These are phyloP conservation scores for Phaeosphaeria sp. DNA, from an alignment of 2,329 filamentous ascomycete genomes.

Conservation along the genomic window DNA sequence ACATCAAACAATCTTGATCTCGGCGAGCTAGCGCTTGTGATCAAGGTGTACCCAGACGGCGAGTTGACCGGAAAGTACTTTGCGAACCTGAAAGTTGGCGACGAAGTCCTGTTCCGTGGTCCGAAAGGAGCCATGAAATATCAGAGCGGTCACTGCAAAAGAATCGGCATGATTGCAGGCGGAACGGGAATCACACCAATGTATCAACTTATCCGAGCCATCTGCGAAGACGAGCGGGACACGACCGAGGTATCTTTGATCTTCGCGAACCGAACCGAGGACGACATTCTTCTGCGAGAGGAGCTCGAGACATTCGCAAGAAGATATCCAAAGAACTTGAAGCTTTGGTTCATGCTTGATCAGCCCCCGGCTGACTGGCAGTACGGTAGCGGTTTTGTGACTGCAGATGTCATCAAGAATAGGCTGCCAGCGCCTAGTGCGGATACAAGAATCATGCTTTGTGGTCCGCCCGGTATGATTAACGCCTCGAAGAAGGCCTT, in stretches of 20 bases:
- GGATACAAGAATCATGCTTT: conserved; percentile 63
- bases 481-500: conserved; percentile 59
- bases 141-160: conserved; percentile 38
- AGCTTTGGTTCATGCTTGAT: conserved; percentile 62
- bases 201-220: conserved; percentile 68
- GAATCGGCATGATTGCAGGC: conserved; percentile 48
- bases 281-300: conserved; percentile 64
- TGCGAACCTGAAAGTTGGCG: conserved; percentile 54
- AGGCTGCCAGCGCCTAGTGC: conserved; percentile 55
- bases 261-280: conserved; percentile 65
- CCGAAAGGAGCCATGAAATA: conserved; percentile 66
- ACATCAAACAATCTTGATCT: conserved; percentile 65
- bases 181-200: conserved; percentile 46
- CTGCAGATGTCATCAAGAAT: conserved; percentile 57
- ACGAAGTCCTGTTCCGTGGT: conserved; percentile 60
- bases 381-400: conserved; percentile 33
- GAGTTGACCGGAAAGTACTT: conserved; percentile 59
- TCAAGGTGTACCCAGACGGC: conserved; percentile 61
- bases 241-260: conserved; percentile 63
- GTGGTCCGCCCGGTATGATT: conserved; percentile 66
- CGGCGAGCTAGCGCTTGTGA: conserved; percentile 59
- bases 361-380: conserved; percentile 13
- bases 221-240: conserved; percentile 67
- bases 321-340: conserved; percentile 60
- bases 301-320: conserved; percentile 63